Conservation (phyloP, 495 filamentous ascomycete genomes). For the Coniosporium apollinis region DNA sequence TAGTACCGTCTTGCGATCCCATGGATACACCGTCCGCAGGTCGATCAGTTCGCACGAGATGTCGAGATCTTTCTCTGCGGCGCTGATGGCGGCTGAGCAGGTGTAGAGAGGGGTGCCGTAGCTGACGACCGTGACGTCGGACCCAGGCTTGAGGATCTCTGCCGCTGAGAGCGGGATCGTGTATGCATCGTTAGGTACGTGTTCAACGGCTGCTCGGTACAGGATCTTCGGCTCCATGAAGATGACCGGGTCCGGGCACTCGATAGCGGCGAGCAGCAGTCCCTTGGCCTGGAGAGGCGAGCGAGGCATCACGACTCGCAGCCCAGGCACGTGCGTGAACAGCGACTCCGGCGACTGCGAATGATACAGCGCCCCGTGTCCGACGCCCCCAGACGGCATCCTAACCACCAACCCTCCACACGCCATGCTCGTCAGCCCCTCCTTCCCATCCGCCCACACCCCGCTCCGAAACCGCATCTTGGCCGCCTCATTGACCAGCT, state of each 20-base stretch:
- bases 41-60: conserved; percentile 81
- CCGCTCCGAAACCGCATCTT: conserved; percentile 86
- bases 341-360: conserved; percentile 85
- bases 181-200: conserved; percentile 74
- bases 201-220: conserved; percentile 87
- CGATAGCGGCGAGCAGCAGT: conserved; percentile 64
- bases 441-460: conserved; percentile 41
- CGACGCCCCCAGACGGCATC: conserved; percentile 90
- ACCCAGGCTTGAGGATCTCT: conserved; percentile 71
- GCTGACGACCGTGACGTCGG: conserved; percentile 70
- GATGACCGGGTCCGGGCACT: conserved; percentile 73
- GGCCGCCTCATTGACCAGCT: conserved; percentile 91
- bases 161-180: conserved; percentile 76
- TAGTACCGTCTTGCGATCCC: conserved; percentile 75
- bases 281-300: conserved; percentile 89
- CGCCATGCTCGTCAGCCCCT: conserved; percentile 28
- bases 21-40: conserved; percentile 81
- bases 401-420: conserved; percentile 56
- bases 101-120: conserved; percentile 89
- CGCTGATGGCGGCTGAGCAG: conserved; percentile 62
- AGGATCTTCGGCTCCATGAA: conserved; percentile 97
- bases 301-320: conserved; percentile 79
- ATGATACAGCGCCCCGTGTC: conserved; percentile 93
- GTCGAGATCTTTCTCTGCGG: conserved; percentile 66
- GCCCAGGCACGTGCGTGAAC: conserved; percentile 81